Percentiles rank a stretch among this genome's conserved stretches.
These are phyloP conservation scores for Setaria italica DNA, from an alignment of 202 grass and related monocot species.

Conservation along the genomic window DNA sequence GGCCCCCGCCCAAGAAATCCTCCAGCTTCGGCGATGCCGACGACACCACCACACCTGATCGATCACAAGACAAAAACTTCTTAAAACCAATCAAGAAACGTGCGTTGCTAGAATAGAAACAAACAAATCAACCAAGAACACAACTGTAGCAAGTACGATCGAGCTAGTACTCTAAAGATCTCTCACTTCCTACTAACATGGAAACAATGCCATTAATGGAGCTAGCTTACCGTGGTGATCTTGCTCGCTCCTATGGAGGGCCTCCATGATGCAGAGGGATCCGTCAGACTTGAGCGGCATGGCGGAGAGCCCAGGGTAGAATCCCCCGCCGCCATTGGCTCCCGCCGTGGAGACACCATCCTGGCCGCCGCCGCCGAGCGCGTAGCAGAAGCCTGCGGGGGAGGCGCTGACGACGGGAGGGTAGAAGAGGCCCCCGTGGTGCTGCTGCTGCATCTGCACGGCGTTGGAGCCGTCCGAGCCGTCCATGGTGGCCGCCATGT, in stretches of 20 bases:
- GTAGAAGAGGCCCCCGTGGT: slow-evolving; percentile 49
- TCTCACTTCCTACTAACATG: neutral
- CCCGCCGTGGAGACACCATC: slow-evolving; percentile 15
- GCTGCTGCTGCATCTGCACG: slow-evolving; percentile 38
- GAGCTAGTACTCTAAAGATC: slow-evolving; percentile 26
- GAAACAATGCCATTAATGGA: neutral
- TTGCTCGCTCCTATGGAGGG: slow-evolving; percentile 60
- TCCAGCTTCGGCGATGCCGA: slow-evolving; percentile 89
- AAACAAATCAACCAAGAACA: slow-evolving; percentile 32
- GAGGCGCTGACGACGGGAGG: slow-evolving; percentile 39
- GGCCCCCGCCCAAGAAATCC: slow-evolving; percentile 85
- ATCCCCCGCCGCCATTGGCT: slow-evolving; percentile 7
- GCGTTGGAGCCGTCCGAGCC: slow-evolving; percentile 33
- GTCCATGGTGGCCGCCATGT: slow-evolving; percentile 61
- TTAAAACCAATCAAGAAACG: slow-evolving; percentile 48
- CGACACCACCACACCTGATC: slow-evolving; percentile 71
- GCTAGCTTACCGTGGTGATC: slow-evolving; percentile 49
- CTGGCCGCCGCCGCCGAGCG: slow-evolving; percentile 37
- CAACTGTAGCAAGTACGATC: slow-evolving; percentile 55
- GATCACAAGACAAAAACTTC: neutral
- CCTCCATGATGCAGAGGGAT: slow-evolving; percentile 86
- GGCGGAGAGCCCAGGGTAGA: slow-evolving; percentile 75
- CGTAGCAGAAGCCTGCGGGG: slow-evolving; percentile 53
- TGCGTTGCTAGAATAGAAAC: slow-evolving; percentile 1
- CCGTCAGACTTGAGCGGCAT: slow-evolving; percentile 95